Base-by-base conservation (phyloP, 2,329 filamentous ascomycete genomes). In the Mariannaea elegans region DNA sequence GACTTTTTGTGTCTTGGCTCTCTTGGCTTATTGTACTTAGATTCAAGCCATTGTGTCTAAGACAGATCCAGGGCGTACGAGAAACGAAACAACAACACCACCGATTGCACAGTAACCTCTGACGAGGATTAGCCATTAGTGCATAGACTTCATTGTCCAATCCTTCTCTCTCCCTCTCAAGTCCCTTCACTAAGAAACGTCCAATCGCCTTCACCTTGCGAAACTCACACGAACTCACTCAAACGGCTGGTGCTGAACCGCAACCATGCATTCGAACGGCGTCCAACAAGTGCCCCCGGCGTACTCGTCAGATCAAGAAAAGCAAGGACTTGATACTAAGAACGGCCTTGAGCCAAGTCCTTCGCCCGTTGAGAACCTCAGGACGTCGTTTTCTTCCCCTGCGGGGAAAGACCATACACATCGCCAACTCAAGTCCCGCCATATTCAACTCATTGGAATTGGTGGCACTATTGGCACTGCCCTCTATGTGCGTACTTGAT, bases 401-500 rank as follows among this genome's bases (percentile, higher is more conserved):
- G 29, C n/a, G 3, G 24, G 47, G 29, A 21, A 57, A 0, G 68
- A 70, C 47, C 36, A 59, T 6, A 85, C 82, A 1, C 81, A 85
- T 49, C 80, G 84, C 45, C 80, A 74, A 58, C 80, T 87, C 62
- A 86, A 85, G 71, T 75, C 82, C 19, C 80, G 84, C 1, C 84
- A 87, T 64, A 85, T 87, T 44, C 84, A 87, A 67, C 75, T 87
- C 29, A 86, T 86, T 67, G 86, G 83, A 29, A 89, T 89, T 57
- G 87, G 87, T 36, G 87, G 86, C 1, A 88, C 86, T 7, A 88
- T 89, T 62, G 87, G 87, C 16, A 89, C 85, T 2, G 85, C 83
- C 14, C 75, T 88, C 3, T 87, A 81, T 69, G 83, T 87, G 66
- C 63, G 73, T 72, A 47, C 29, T 27, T 23, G 13, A 32, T 44